Percentiles rank a stretch among this genome's conserved stretches.
Conservation (phyloP, 768 basidiomycete genomes). For the Crassisporium funariophilum region DNA sequence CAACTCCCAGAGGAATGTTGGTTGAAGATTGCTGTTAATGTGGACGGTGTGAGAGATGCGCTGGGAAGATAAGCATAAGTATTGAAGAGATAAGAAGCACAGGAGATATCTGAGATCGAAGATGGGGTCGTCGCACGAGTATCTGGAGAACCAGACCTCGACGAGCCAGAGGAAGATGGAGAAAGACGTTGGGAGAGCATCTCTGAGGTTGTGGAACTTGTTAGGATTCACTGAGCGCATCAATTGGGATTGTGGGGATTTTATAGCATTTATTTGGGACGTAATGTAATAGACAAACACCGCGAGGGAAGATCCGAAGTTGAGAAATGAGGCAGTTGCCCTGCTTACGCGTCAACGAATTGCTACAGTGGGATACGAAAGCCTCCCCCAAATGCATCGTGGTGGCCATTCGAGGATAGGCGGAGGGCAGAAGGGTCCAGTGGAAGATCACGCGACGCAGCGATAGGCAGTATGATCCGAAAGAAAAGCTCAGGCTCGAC, state of each 20-base stretch:
- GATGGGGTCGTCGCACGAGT: conserved; percentile 40
- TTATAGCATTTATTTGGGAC: conserved; percentile 27
- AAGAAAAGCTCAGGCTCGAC: conserved; percentile 5
- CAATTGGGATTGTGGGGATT: conserved; percentile 16
- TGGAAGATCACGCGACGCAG: conserved; percentile 16
- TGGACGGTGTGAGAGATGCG: conserved; percentile 17
- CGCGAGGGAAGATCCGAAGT: conserved; percentile 12
- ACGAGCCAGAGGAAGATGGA: conserved; percentile 35
- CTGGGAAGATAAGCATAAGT: conserved; percentile 28
- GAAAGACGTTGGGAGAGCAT: conserved; percentile 12
- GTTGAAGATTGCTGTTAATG: conserved; percentile 33
- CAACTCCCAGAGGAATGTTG: conserved; percentile 31
- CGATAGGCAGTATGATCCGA: no score
- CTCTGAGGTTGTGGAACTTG: neutral
- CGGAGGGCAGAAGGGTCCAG: conserved; percentile 4
- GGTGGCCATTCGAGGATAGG: no score
- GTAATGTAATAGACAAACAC: conserved; percentile 24
- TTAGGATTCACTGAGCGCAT: conserved; percentile 3
- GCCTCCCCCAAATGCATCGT: no score
- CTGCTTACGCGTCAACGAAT: neutral
- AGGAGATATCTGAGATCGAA: conserved; percentile 19
- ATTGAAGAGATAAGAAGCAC: conserved; percentile 13
- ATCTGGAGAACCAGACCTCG: conserved; percentile 32
- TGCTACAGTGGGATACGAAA: no score
- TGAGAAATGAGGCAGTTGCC: neutral